Conservation (phyloP, 2,329 filamentous ascomycete species). For the Fusarium napiforme region DNA sequence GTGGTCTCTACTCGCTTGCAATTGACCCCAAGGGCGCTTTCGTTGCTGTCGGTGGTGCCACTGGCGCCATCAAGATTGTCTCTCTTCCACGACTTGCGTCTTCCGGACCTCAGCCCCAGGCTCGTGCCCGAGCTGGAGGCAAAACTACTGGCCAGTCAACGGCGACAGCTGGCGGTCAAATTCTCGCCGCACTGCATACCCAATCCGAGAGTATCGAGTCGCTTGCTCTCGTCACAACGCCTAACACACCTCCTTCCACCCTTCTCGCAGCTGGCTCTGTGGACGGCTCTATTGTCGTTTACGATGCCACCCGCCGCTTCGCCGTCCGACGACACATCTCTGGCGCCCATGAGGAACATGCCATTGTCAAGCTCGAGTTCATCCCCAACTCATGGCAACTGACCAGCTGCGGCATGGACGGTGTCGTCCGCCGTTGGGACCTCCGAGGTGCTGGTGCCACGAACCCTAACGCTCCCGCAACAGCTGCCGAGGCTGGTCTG, state of each 20-base stretch:
- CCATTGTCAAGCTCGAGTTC: slow-evolving; percentile 94
- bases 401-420: slow-evolving; percentile 92
- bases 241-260: slow-evolving; percentile 59
- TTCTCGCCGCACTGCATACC: slow-evolving; percentile 84
- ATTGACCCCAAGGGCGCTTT: slow-evolving; percentile 83
- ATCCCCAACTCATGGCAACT: slow-evolving; percentile 75
- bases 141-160: slow-evolving; percentile 49
- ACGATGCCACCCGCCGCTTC: slow-evolving; percentile 87
- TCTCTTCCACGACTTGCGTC: slow-evolving; percentile 75
- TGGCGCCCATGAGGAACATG: slow-evolving; percentile 86
- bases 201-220: slow-evolving; percentile 84
- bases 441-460: slow-evolving; percentile 59
- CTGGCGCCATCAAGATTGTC: slow-evolving; percentile 85
- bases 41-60: slow-evolving; percentile 87
- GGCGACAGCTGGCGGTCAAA: slow-evolving; percentile 61
- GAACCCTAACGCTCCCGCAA: slow-evolving; percentile 44
- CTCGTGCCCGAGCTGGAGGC: slow-evolving; percentile 43
- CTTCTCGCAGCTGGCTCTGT: slow-evolving; percentile 74
- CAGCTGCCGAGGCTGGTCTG: slow-evolving; percentile 69
- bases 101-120: slow-evolving; percentile 38
- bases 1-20: slow-evolving; percentile 88
- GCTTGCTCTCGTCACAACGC: slow-evolving; percentile 65
- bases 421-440: slow-evolving; percentile 91
- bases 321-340: slow-evolving; percentile 84
- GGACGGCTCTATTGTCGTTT: slow-evolving; percentile 83